These are phyloP conservation scores for Phytophthora tentaculata DNA, from an alignment of 352 stramenopile genomes.

Conservation along the genomic window DNA sequence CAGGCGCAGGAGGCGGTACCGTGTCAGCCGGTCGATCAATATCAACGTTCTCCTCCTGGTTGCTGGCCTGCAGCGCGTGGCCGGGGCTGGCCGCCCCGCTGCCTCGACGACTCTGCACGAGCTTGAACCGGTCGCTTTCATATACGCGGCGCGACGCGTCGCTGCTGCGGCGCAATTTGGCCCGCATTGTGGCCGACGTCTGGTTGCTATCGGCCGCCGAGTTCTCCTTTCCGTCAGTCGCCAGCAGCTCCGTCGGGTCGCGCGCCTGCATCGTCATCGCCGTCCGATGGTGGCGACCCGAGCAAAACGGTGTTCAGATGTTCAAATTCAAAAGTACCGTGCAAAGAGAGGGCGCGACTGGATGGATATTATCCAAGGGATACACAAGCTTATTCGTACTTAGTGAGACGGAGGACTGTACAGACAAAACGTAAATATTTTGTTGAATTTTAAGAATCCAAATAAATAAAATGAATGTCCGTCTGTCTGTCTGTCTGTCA, in stretches of 20 bases:
- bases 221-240: slow-evolving; percentile 38
- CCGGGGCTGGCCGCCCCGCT: slow-evolving; percentile 18
- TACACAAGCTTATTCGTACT: no score
- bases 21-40: slow-evolving; percentile 7
- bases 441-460: no score
- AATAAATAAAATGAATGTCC: no score
- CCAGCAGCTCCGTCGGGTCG: slow-evolving; percentile 32
- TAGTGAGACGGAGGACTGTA: no score
- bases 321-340: slow-evolving; percentile 47
- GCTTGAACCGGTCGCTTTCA: slow-evolving; percentile 44
- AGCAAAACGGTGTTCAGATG: slow-evolving; percentile 40
- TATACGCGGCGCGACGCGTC: slow-evolving; percentile 31
- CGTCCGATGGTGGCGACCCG: not conserved
- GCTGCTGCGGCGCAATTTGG: slow-evolving; percentile 29
- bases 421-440: no score
- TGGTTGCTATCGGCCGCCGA: slow-evolving; percentile 5
- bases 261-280: slow-evolving; percentile 43
- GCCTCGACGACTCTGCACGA: slow-evolving; percentile 43
- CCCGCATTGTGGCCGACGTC: slow-evolving; percentile 1
- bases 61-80: not conserved
- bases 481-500: no score
- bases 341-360: slow-evolving; percentile 12
- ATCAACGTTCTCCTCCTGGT: slow-evolving; percentile 28
- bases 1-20: slow-evolving; percentile 5
- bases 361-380: slow-evolving; percentile 8